Evolutionary conservation across 148 eudicot genomes (phyloP).

Genomic region (Heliamphora exappendiculata): DNA sequence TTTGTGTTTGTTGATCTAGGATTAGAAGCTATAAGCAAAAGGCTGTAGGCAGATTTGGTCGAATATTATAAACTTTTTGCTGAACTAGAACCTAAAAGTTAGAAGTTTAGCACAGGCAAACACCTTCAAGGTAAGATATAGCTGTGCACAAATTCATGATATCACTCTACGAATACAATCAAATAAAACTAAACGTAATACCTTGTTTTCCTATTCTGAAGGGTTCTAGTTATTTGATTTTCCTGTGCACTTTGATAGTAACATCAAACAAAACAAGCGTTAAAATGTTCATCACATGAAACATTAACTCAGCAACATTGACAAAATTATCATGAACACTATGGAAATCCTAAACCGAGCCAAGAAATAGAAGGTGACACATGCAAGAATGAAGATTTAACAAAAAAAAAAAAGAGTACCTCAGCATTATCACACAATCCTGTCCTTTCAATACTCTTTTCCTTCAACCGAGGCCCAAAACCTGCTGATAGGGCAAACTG

Average conservation of each 20-base stretch:
- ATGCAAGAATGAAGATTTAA: not conserved
- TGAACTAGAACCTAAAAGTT: too few species aligned
- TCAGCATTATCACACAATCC: conserved; percentile 31
- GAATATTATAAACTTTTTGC: too few species aligned
- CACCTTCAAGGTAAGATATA: not conserved
- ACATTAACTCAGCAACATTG: not conserved
- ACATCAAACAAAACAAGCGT: not conserved
- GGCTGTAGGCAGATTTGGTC: too few species aligned
- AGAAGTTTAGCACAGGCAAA: too few species aligned
- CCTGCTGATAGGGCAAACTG: conserved; percentile 54
- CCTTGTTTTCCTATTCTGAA: not conserved
- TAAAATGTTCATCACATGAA: not conserved
- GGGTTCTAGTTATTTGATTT: not conserved
- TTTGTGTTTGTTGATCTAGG: too few species aligned
- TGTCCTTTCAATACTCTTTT: conserved; percentile 24
- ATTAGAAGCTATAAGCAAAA: too few species aligned
- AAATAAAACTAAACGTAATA: not conserved
- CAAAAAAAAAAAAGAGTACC: conserved; percentile 17
- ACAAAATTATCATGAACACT: not conserved
- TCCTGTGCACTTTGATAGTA: not conserved
- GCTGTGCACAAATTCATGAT: not conserved
- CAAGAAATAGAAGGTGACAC: not conserved
- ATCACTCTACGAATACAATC: not conserved
- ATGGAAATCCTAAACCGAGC: not conserved
- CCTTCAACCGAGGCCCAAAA: conserved; percentile 48